Conservation (phyloP, 345 rosid species). For the Heritiera littoralis region DNA sequence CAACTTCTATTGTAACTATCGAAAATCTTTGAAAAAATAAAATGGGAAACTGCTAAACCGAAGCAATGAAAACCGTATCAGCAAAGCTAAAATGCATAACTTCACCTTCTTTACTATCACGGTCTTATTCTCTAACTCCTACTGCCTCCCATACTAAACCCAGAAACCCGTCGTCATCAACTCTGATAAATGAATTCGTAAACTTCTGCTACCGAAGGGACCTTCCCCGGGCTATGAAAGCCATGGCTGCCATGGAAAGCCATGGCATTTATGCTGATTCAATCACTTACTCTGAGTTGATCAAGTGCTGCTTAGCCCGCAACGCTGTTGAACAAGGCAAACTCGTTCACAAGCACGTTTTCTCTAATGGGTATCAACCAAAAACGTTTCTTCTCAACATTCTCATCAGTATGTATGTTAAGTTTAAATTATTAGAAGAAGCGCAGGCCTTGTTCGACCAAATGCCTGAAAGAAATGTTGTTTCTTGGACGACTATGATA, state of each 20-base stretch:
- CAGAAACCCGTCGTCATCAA: constrained; percentile 19
- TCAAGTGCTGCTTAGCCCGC: constrained; percentile 51
- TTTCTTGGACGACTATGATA: constrained; percentile 62
- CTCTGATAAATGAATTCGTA: constrained; percentile 45
- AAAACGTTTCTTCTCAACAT: constrained; percentile 46
- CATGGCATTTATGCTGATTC: constrained; percentile 45
- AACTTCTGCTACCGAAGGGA: constrained; percentile 46
- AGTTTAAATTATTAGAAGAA: constrained; percentile 36
- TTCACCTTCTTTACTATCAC: constrained; percentile 1
- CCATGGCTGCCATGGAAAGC: constrained; percentile 44
- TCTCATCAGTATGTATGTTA: constrained; percentile 44
- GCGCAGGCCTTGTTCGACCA: constrained; percentile 35
- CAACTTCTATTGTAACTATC: neutral
- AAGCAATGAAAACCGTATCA: constrained; percentile 22
- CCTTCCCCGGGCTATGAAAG: constrained; percentile 50
- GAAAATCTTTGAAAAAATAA: neutral
- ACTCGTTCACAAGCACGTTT: constrained; percentile 46
- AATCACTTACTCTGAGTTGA: constrained; percentile 46
- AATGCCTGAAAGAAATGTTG: constrained; percentile 37
- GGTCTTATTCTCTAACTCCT: constrained; percentile 23
- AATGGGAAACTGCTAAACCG: neutral
- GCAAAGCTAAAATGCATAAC: constrained; percentile 2
- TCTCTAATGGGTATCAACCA: constrained; percentile 43
- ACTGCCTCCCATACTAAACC: neutral
- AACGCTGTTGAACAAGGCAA: constrained; percentile 41